A percentile compares a stretch with the other conserved stretches of the same genome.
These are phyloP conservation scores for Dendrocalamus sinicus DNA, from an alignment of 176 grass and related monocot genomes.

Conservation along the genomic window DNA sequence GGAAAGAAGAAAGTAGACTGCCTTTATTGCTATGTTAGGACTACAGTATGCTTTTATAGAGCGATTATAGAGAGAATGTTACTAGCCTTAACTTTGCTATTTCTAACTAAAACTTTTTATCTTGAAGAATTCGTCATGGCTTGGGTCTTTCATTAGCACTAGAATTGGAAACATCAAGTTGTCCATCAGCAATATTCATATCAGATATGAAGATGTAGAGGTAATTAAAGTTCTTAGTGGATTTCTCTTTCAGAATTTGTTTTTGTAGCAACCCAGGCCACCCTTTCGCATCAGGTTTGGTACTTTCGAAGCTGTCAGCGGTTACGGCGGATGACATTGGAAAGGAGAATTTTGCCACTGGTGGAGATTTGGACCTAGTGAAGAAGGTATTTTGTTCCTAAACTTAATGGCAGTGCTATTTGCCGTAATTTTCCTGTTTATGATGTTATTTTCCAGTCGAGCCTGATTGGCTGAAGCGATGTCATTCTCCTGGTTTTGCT, in stretches of 20 bases:
- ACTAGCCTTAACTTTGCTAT: no score
- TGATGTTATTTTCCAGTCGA: background rate
- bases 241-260: constrained; percentile 40
- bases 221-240: constrained; percentile 59
- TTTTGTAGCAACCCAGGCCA: constrained; percentile 93
- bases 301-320: constrained; percentile 84
- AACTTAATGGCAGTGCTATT: background rate
- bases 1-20: no score
- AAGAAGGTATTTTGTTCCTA: constrained; percentile 61
- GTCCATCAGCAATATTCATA: constrained; percentile 90
- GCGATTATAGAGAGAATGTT: no score
- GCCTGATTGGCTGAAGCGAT: background rate
- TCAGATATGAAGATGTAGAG: constrained; percentile 95
- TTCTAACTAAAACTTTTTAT: no score
- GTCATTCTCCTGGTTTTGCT: no score
- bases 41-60: no score
- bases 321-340: constrained; percentile 87
- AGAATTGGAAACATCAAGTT: constrained; percentile 96
- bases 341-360: constrained; percentile 91
- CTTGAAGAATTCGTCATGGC: constrained; percentile 57
- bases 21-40: no score
- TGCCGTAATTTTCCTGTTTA: background rate
- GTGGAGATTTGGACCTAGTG: constrained; percentile 81
- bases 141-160: constrained; percentile 91
- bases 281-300: constrained; percentile 84